Conservation (phyloP, 768 basidiomycete species). For the Neoboletus magnificus region DNA sequence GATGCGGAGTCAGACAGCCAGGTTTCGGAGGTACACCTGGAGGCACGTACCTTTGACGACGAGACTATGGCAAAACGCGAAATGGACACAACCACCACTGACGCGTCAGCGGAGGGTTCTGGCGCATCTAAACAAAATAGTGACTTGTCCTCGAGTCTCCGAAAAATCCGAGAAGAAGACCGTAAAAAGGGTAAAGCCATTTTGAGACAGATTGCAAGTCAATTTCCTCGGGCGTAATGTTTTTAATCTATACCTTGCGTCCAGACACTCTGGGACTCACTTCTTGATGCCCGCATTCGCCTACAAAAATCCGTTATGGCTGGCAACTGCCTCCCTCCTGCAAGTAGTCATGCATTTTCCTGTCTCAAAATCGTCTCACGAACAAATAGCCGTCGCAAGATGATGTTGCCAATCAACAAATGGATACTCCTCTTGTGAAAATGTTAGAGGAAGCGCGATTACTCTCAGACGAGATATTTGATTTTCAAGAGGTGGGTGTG, state of each 20-base stretch:
- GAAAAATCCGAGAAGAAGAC: conserved; percentile 64
- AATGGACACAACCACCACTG: conserved; percentile 7
- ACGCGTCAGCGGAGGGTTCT: conserved; percentile 13
- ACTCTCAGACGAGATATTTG: conserved; percentile 65
- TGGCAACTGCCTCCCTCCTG: conserved; percentile 64
- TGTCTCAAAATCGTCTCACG: conserved; percentile 12
- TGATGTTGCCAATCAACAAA: conserved; percentile 33
- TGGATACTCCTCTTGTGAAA: conserved; percentile 43
- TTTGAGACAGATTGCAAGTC: conserved; percentile 73
- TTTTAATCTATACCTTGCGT: conserved; percentile 4
- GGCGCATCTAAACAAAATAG: conserved; percentile 18
- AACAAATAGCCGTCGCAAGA: conserved; percentile 32
- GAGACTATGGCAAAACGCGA: conserved; percentile 14
- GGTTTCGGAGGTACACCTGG: conserved; percentile 12
- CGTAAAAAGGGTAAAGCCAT: conserved; percentile 81
- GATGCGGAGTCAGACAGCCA: conserved; percentile 21
- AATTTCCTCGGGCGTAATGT: conserved; percentile 7
- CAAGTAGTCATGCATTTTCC: conserved; percentile 32
- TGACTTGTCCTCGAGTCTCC: conserved; percentile 52
- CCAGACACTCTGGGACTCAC: conserved; percentile 79
- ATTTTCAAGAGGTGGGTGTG: conserved; percentile 69
- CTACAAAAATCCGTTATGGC: conserved; percentile 76
- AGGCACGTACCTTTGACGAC: conserved; percentile 7
- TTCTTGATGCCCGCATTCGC: conserved; percentile 89
- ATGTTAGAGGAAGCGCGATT: conserved; percentile 59